Evolutionary conservation across 176 grass and related monocot species (phyloP).

Genomic region (Melocanna baccifera): DNA sequence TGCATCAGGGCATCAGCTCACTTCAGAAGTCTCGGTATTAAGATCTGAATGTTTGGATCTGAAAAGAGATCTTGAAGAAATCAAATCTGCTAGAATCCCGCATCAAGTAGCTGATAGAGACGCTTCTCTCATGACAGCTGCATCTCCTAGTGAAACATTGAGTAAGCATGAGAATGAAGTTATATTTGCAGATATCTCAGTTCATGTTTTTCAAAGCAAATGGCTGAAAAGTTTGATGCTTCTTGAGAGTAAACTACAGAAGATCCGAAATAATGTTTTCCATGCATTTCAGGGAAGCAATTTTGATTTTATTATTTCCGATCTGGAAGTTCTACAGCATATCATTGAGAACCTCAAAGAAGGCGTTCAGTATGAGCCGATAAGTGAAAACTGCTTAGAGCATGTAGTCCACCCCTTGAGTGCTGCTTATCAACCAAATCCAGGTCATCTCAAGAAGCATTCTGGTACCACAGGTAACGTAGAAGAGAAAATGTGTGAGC

Average conservation of each 20-base stretch:
- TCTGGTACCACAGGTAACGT: constrained; percentile 43
- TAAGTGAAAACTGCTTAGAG: constrained; percentile 38
- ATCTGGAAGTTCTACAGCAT: constrained; percentile 64
- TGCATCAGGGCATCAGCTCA: constrained; percentile 66
- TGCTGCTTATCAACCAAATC: constrained; percentile 21
- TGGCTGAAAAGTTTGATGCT: constrained; percentile 65
- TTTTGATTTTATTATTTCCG: constrained; percentile 73
- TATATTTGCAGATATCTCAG: constrained; percentile 22
- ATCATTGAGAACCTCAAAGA: constrained; percentile 72
- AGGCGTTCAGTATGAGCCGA: constrained; percentile 32
- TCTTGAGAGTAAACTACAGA: constrained; percentile 75
- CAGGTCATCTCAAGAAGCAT: constrained; percentile 41
- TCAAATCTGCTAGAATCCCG: constrained; percentile 56
- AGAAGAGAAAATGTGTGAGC: constrained; percentile 85
- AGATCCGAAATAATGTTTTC: constrained; percentile 75
- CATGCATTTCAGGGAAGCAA: constrained; percentile 60
- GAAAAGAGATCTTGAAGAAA: constrained; percentile 73
- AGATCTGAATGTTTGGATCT: constrained; percentile 71
- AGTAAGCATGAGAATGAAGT: constrained; percentile 27
- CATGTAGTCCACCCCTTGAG: constrained; percentile 24
- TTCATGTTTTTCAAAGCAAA: constrained; percentile 46
- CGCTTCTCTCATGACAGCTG: not conserved
- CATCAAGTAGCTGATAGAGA: constrained; percentile 37
- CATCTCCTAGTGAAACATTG: constrained; percentile 6
- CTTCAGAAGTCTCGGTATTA: constrained; percentile 62